Base-by-base conservation (phyloP, 331 rosid species). In the Prunus yedoensis region DNA sequence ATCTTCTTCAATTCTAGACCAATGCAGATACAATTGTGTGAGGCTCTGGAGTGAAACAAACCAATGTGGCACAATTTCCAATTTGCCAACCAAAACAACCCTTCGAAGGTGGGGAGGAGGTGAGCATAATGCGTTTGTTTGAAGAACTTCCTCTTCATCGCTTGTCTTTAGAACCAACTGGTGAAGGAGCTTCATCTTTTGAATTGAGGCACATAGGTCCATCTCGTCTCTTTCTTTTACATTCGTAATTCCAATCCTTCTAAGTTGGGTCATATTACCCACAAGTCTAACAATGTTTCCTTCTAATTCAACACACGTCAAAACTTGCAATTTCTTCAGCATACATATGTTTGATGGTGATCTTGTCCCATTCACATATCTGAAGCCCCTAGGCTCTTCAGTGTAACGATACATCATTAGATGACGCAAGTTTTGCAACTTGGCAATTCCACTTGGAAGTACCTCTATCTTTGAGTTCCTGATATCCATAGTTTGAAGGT, bases 361-460 rank as follows among this genome's bases (percentile, higher is more conserved):
- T 10, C 23, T n/a, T 2, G 30, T 17, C 5, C 78, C 70, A 3
- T 41, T 8, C 12, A 45, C 43, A 11, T 18, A 58, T 12, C 49
- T 17, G 2, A 73, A 73, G n/a, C 21, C 18, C 10, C 9, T 0
- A 17, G 2, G 4, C 1, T 73, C 58, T 17, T 17, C 43, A 20
- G 4, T 23, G 18, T 2, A 43, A 13, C 23, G 69, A 35, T 61
- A 45, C 60, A 61, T 62, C 23, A 74, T 0, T 8, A 74, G 18
- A 49, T 61, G 58, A 4, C 61, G 78, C 27, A 74, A 27, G 27
- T 64, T 74, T 46, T 43, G 4, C 59, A 74, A 74, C 38, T 61
- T 62, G 2, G 59, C 41, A 23, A 74, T 49, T 50, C 12, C n/a
- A 0, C 8, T 3, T 15, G 64, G 79, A 13, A 75, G 51, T 16